A percentile compares a stretch with the other conserved stretches of the same genome.
These are phyloP conservation scores for Fusarium sp. DNA, from an alignment of 2,329 filamentous ascomycete genomes.

Conservation along the genomic window DNA sequence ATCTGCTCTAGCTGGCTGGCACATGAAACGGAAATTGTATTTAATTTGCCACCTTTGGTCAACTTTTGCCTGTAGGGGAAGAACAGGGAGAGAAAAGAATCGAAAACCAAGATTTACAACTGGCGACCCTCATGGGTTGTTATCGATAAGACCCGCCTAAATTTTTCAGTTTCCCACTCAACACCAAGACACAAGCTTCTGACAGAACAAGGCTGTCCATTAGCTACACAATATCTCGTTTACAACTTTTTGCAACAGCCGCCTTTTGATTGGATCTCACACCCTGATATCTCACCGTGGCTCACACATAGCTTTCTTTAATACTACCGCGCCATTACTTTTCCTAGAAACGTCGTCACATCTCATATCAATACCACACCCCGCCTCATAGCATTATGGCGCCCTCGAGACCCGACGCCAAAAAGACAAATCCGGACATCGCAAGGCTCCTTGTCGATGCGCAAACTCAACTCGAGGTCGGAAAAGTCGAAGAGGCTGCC, in stretches of 20 bases:
- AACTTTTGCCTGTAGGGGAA: background rate
- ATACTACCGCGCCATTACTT: background rate
- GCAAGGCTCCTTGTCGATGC: conserved; percentile 50
- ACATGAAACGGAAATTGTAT: background rate
- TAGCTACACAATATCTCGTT: background rate
- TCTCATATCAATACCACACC: conserved; percentile 1
- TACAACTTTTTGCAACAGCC: background rate
- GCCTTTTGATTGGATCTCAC: background rate
- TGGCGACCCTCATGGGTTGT: conserved; percentile 8
- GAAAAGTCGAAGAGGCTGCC: conserved; percentile 53
- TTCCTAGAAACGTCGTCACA: background rate
- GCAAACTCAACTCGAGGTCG: conserved; percentile 53
- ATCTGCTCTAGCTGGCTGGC: background rate
- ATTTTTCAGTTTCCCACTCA: conserved; percentile 43
- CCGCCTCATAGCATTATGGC: conserved; percentile 48
- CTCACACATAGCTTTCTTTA: background rate
- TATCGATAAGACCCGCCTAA: conserved; percentile 47
- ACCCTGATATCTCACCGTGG: background rate
- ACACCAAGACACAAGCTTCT: conserved; percentile 31
- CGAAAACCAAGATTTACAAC: background rate
- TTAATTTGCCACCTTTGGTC: background rate
- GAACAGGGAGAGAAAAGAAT: background rate
- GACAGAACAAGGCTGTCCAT: conserved; percentile 21
- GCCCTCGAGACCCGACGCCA: conserved; percentile 51
- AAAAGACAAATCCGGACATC: conserved; percentile 48